A percentile compares a stretch with the other conserved stretches of the same genome.
phyloP scores from a whole-genome alignment of 2,329 filamentous ascomycete genomes.

The Cladophialophora exuberans region DNA sequence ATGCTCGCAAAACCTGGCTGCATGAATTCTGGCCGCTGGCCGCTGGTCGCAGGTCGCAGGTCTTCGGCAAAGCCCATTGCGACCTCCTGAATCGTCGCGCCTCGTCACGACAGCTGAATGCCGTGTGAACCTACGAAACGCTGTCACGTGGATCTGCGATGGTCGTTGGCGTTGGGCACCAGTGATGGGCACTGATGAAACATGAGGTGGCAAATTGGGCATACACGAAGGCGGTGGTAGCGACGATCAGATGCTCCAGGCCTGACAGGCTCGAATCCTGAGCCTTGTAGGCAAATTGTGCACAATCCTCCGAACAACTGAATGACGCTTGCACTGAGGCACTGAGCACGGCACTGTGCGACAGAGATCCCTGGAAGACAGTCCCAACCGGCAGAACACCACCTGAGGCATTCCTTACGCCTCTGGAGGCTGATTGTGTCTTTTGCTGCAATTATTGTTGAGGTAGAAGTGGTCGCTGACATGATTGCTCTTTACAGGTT shows the following conservation, averaged over 20 bases:
- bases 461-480: slow-evolving; percentile 12
- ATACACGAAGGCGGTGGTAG: not conserved
- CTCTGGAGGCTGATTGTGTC: no score
- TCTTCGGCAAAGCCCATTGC: slow-evolving; percentile 6
- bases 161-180: slow-evolving; percentile 10
- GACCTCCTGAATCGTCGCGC: slow-evolving; percentile 1
- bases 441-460: not conserved
- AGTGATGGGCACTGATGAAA: slow-evolving; percentile 13
- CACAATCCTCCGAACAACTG: no score
- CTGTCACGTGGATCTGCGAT: slow-evolving; percentile 15
- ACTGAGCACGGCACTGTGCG: not conserved
- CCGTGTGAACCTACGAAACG: not conserved
- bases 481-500: slow-evolving; percentile 40
- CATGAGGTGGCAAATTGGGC: slow-evolving; percentile 10
- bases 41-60: no score
- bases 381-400: not conserved
- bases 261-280: not conserved
- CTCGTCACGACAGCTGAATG: not conserved
- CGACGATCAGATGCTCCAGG: not conserved
- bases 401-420: not conserved
- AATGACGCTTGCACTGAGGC: no score
- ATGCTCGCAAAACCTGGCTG: slow-evolving; percentile 18
- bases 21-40: not conserved
- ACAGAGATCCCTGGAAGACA: not conserved
- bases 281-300: not conserved